Conservation (phyloP, 345 rosid genomes). For the Draba incana region DNA sequence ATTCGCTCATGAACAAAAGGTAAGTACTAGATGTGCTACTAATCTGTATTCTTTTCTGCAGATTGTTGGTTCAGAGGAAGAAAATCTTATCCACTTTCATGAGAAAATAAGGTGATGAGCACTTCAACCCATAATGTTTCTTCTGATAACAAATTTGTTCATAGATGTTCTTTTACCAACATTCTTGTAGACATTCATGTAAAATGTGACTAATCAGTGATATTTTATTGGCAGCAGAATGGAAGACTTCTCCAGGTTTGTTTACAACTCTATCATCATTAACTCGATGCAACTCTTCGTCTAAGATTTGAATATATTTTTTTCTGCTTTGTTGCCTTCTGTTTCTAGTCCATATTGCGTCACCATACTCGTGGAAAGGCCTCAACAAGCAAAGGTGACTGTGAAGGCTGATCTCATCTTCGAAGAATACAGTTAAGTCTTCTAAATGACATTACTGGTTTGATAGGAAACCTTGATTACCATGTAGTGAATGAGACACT, state of each 20-base stretch:
- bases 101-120: conserved; percentile 83
- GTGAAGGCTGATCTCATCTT: conserved; percentile 82
- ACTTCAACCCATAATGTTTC: conserved; percentile 15
- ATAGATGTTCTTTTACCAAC: background rate
- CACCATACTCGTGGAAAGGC: conserved; percentile 54
- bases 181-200: conserved; percentile 38
- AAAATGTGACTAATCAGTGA: conserved; percentile 30
- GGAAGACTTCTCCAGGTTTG: conserved; percentile 92
- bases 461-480: conserved; percentile 17
- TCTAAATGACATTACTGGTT: conserved; percentile 9
- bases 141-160: background rate
- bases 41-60: conserved; percentile 46
- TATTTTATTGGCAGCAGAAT: conserved; percentile 63
- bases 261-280: conserved; percentile 18
- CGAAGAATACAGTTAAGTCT: conserved; percentile 77
- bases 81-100: conserved; percentile 77
- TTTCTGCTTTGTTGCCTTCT: conserved; percentile 1
- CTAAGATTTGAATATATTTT: background rate
- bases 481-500: conserved; percentile 7
- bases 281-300: background rate
- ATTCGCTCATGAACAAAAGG: background rate
- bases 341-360: conserved; percentile 75
- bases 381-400: conserved; percentile 58
- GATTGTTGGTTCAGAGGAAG: conserved; percentile 94
- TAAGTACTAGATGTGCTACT: too few relatives aligned